Evolutionary conservation across 2,329 filamentous ascomycete species (phyloP), one percentile per base, ranked within the genome.

Genomic region (Lanzia echinophila): DNA sequence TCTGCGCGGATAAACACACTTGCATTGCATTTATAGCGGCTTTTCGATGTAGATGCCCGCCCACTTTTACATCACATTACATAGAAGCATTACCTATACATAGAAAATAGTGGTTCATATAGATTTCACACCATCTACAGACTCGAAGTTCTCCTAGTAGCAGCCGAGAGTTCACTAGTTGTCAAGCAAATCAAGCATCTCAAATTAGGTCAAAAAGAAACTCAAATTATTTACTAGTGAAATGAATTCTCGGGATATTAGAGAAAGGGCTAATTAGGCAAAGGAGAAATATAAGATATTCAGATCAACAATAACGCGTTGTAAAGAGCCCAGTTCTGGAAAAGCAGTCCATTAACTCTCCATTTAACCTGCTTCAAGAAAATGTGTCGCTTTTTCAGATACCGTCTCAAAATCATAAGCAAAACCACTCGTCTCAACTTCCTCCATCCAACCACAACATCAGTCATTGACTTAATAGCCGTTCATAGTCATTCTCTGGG

Each of bases 401-500:
- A 61, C 56, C 56, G 53, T 60, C 60, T 63, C 62, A 60, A 60
- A 56, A 58, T 64, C 61, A 64, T 63, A 63, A 64, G 58, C 17
- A 47, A 56, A 57, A 52, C 55, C 55, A 53, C n/a, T 42, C 50
- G 48, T 53, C 44, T 46, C 47, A 43, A 45, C 20, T 46, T 28
- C 50, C 31, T 42, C 47, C 48, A 48, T 36, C 48, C 51, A 22
- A 41, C 20, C 55, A 20, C 31, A 34, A 34, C 28, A 19, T 36
- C 36, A 47, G 33, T 41, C 47, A 33, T 32, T 22, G 58, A 36
- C 50, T 70, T 91, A 96, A 79, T 97, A 96, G 73, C 94, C 94
- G 75, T 97, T 99, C 90, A 97, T 95, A 63, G 90, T 95, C 84
- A 94, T 89, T 71, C 94, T 84, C 79, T 97, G 91, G 65, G 91